Conservation (phyloP, 495 filamentous ascomycete genomes). For the Penicillium samsonianum region DNA sequence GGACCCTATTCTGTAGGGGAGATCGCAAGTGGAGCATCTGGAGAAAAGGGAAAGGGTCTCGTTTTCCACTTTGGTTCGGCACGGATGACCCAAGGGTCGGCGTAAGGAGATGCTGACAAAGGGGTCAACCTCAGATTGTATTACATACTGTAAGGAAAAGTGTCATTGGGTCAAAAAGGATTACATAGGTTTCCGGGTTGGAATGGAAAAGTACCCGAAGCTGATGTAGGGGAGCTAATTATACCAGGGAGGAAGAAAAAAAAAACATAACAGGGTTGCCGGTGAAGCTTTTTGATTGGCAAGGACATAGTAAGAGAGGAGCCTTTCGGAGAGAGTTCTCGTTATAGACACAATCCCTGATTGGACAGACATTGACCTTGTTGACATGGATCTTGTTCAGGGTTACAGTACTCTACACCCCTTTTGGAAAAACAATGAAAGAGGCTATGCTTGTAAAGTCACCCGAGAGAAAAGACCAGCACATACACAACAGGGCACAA, state of each 20-base stretch:
- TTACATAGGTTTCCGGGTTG: not conserved
- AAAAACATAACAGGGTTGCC: not conserved
- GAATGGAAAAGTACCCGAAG: not conserved
- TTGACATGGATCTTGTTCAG: constrained; percentile 3
- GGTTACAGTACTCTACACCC: not conserved
- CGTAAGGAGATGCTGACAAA: constrained; percentile 4
- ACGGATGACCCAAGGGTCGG: constrained; percentile 9
- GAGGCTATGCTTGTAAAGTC: not conserved
- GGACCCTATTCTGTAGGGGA: not conserved
- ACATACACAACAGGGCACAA: not conserved
- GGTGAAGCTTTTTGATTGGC: constrained; percentile 6
- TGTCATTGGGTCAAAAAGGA: constrained; percentile 1
- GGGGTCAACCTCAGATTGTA: not conserved
- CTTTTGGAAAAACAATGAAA: not conserved
- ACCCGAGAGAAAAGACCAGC: not conserved
- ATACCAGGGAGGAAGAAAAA: not conserved
- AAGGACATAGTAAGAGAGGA: constrained; percentile 6
- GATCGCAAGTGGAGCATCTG: constrained; percentile 12
- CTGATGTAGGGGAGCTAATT: constrained; percentile 6
- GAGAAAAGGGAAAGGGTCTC: constrained; percentile 8
- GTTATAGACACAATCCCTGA: constrained; percentile 7
- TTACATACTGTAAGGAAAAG: not conserved
- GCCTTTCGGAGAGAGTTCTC: constrained; percentile 5
- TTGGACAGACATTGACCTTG: constrained; percentile 4
- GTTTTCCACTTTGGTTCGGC: constrained; percentile 2